Base-by-base conservation (phyloP, 2,329 filamentous ascomycete genomes). In the Talaromyces islandicus region DNA sequence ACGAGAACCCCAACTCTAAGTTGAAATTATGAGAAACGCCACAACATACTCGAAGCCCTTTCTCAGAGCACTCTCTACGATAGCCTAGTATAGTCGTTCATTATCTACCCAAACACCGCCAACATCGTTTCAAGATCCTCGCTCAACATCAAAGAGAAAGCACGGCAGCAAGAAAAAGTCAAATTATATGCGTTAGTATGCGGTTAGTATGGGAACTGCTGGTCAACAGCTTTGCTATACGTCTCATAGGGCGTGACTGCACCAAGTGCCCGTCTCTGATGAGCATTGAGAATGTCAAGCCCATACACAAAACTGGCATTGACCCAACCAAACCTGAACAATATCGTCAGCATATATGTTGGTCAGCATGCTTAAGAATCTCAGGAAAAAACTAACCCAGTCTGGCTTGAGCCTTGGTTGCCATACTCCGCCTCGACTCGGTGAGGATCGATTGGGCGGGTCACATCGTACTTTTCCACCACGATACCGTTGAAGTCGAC, bases 401-500 rank as follows among this genome's bases (percentile, higher is more conserved):
- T 61, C 51, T 61, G 57, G 21, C 59, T 61, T 43, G 59, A 61
- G 2, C 94, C 94, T 75, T 99, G 94, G 75, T 99, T 99, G 7
- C 94, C 94, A 71, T 99, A 99, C 77, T 99, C 94, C 61, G 93
- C 94, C 74, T 95, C 91, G 12, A 97, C 94, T 63, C 90, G 88
- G 77, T 97, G 94, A 41, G 94, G 92, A 69, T 96, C 92, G 60
- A 92, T 86, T 5, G 89, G 88, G 60, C 91, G 82, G 21, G 93
- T 97, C 62, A 99, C 94, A 75, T 99, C 91, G 78, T 99, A 99
- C 79, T 99, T 99, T 77, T 99, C 94, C 6, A 97, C 94, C 1
- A 99, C 93, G 9, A 97, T 92, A 43, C 94, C 94, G 71, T 97
- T 97, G 81, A 93, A 97, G 74, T 99, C 93, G 62, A 97, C 92